phyloP scores from a whole-genome alignment of 306 rosid genomes.

The Gastrolobium bilobum region DNA sequence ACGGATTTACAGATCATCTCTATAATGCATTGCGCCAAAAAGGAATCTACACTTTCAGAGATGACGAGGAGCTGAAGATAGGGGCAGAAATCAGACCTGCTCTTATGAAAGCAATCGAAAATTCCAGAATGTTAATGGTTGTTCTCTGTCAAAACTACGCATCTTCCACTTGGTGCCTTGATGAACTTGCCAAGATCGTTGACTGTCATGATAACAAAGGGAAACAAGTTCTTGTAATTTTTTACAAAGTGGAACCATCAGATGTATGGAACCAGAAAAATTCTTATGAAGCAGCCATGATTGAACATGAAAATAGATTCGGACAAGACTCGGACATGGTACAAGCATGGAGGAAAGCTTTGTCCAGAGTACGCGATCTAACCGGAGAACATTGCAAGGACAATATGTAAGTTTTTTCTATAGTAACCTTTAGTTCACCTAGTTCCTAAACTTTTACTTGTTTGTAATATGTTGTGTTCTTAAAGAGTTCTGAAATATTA shows the following conservation, averaged over 20 bases:
- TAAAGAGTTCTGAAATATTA: no score
- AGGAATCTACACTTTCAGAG: slow-evolving; percentile 24
- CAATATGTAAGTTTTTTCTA: not conserved
- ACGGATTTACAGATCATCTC: no score
- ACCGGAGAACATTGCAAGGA: not conserved
- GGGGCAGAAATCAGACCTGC: not conserved
- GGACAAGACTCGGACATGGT: not conserved
- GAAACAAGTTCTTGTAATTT: not conserved
- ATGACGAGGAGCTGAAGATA: not conserved
- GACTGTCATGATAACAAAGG: not conserved
- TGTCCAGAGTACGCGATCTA: not conserved
- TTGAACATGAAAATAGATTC: not conserved
- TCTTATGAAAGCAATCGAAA: not conserved
- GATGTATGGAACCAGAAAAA: not conserved
- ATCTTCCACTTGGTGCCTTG: slow-evolving; percentile 17
- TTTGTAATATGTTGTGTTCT: no score
- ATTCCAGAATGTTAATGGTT: not conserved
- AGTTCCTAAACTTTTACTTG: no score
- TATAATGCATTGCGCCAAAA: not conserved
- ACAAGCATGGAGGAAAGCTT: not conserved
- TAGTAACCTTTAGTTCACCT: no score
- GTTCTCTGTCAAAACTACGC: slow-evolving; percentile 29
- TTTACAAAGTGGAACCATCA: slow-evolving; percentile 20
- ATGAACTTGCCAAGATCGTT: not conserved
- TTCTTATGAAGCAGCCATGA: not conserved